Conservation (phyloP, 352 stramenopile species). For the Pythium coloratum region DNA sequence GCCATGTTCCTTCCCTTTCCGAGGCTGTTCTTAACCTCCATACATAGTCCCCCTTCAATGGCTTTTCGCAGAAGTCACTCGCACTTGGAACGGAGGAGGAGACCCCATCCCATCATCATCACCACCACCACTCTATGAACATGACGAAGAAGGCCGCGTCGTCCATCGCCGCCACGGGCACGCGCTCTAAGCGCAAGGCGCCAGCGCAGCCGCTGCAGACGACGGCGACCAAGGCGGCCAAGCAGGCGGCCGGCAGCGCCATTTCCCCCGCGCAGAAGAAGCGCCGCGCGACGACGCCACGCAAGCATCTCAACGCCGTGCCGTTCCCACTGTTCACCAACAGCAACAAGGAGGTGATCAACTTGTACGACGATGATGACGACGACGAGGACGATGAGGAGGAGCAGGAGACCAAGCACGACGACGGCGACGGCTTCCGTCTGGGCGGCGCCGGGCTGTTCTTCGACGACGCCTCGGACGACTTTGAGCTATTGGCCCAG, state of each 20-base stretch:
- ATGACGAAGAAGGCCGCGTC: slow-evolving; percentile 18
- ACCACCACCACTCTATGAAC: background rate
- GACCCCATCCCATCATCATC: background rate
- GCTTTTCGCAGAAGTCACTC: slow-evolving; percentile 22
- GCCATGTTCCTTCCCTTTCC: slow-evolving; percentile 17
- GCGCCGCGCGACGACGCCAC: slow-evolving; percentile 2
- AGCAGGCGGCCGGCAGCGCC: background rate
- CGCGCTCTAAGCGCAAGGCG: slow-evolving; percentile 29
- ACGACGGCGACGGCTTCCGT: slow-evolving; percentile 4
- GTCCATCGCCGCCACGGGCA: slow-evolving; percentile 14
- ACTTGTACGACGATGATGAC: slow-evolving; percentile 11
- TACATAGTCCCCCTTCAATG: background rate
- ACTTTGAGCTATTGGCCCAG: background rate
- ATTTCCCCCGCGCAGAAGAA: slow-evolving; percentile 22
- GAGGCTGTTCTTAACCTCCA: slow-evolving; percentile 22
- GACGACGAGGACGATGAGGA: slow-evolving; percentile 8
- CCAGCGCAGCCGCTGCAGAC: slow-evolving; percentile 2
- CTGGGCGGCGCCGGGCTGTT: background rate
- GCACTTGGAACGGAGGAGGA: background rate
- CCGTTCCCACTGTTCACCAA: slow-evolving; percentile 13
- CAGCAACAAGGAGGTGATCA: slow-evolving; percentile 16
- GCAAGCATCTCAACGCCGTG: slow-evolving; percentile 6
- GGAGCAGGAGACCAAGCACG: background rate
- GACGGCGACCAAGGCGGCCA: background rate
- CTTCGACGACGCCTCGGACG: background rate